These are phyloP conservation scores for Tripterygium wilfordii DNA, from an alignment of 177 flowering plant genomes.

Conservation along the genomic window DNA sequence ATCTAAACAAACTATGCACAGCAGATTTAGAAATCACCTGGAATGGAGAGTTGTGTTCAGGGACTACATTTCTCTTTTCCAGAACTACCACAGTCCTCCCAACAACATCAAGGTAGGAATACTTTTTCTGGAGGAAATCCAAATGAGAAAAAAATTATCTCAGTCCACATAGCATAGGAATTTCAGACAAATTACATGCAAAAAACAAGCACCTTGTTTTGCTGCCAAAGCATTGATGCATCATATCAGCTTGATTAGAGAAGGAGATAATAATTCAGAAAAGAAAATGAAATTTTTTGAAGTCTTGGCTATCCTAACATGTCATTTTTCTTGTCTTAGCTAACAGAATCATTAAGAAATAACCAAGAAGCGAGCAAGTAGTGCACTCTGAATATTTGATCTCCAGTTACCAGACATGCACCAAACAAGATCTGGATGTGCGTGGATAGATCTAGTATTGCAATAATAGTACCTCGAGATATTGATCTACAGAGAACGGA, in stretches of 20 bases:
- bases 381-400: too few relatives aligned
- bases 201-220: too few relatives aligned
- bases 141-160: background rate
- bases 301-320: too few relatives aligned
- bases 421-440: too few relatives aligned
- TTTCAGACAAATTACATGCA: background rate
- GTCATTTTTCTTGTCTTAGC: too few relatives aligned
- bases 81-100: conserved; percentile 93
- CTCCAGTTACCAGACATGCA: too few relatives aligned
- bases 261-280: too few relatives aligned
- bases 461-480: conserved; percentile 67
- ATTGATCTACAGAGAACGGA: conserved; percentile 71
- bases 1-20: background rate
- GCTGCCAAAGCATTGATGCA: too few relatives aligned
- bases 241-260: too few relatives aligned
- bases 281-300: too few relatives aligned
- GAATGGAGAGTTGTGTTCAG: conserved; percentile 74
- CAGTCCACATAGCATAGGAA: background rate
- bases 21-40: conserved; percentile 47
- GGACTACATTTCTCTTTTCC: conserved; percentile 84
- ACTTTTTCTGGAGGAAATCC: conserved; percentile 61
- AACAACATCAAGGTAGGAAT: conserved; percentile 89
- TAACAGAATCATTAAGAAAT: too few relatives aligned
- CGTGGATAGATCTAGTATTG: background rate
- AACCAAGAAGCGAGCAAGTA: too few relatives aligned